Evolutionary conservation across 2,329 filamentous ascomycete genomes (phyloP), one percentile per base, ranked within the genome.

Genomic region (Ceratocystiopsis sp.): DNA sequence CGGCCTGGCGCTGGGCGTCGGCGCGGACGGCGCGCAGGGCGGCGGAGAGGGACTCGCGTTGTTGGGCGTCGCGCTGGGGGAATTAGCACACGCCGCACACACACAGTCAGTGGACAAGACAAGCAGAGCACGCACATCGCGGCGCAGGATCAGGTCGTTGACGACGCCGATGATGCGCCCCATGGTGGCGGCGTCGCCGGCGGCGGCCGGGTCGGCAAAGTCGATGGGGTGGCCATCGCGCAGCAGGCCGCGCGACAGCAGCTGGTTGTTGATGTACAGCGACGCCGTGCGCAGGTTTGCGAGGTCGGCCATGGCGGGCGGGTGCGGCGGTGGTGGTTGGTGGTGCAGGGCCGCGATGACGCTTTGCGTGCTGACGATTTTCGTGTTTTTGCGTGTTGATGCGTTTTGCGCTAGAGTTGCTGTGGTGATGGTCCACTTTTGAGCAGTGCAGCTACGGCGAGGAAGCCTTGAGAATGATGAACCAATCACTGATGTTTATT

Each of bases 1-100:
- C 69, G 9, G 78, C 73, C 53, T 86, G 80, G 42, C 82, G 80
- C 14, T 81, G 68, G 45, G 81, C 75, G 50, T 91, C 84, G 50
- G 76, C 72, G 47, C 84, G 82, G 13, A 94, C 63, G 19, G 69
- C 74, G 45, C 83, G 82, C 44, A 96, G 73, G 4, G 84, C 84
- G 14, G 75, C 73, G 4, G 84, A 84, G 17, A 94, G 69, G 32
- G 77, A 79, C 60, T 95, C 89, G 53, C 84, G 80, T 58, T 93
- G 81, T 50, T 91, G 83, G 49, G 86, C 82, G 61, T 95, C 89
- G 57, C 85, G 83, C 82, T 93, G 59, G n/a, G n/a, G n/a, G n/a
- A n/a, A n/a, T n/a, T n/a, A n/a, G n/a, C n/a, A n/a, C n/a, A n/a
- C n/a, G n/a, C n/a, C n/a, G n/a, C n/a, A n/a, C n/a, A n/a, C n/a